Evolutionary conservation across 805 yeast genomes (phyloP), one percentile per base, ranked within the genome.

Genomic region (Kuraishia floccosa): DNA sequence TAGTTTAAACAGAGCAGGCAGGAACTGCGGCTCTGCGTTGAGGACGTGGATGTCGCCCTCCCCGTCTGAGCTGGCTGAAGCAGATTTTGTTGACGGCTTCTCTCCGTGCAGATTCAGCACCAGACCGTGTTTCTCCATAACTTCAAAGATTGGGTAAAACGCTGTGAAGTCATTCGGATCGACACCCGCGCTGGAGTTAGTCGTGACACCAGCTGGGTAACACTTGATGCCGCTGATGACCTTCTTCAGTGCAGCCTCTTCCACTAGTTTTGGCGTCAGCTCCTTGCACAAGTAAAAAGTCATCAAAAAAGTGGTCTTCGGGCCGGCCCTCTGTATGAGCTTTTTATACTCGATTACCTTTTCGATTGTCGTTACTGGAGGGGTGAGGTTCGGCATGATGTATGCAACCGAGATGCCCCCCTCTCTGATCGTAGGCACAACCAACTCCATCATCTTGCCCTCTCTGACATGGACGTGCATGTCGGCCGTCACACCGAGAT

Each of bases 161-260:
- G 68, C 75, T 29, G 79, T 70, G 56, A 91, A 91, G 47, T 89
- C 94, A 44, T 86, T 84, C 16, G 93, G 93, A 52, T 82, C 91
- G 16, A 91, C 96, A 30, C 98, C 98, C 3, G 78, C 82, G 30
- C 70, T 56, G 7, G 96, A 85, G 59, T 91, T 91, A 24, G 99
- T 91, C n/a, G 99, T 91, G 20, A 91, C 99, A 27, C 99, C 99
- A 2, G 97, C 96, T 25, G 99, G 99, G 53, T 91, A 91, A 52
- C 95, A 86, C 54, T 91, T 91, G 42, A 91, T 84, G 34, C 99
- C 99, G 19, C 75, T 65, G 33, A 89, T 75, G 24, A 73, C 75
- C 2, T 76, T 76, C 12, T 56, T 46, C 33, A 63, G 49, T 6
- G 87, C 93, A 22, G 96, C 97, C 39, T 73, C 69, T 33, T 71